These are phyloP conservation scores for Xylariaceae sp. DNA, from an alignment of 2,329 filamentous ascomycete species.

Conservation along the genomic window DNA sequence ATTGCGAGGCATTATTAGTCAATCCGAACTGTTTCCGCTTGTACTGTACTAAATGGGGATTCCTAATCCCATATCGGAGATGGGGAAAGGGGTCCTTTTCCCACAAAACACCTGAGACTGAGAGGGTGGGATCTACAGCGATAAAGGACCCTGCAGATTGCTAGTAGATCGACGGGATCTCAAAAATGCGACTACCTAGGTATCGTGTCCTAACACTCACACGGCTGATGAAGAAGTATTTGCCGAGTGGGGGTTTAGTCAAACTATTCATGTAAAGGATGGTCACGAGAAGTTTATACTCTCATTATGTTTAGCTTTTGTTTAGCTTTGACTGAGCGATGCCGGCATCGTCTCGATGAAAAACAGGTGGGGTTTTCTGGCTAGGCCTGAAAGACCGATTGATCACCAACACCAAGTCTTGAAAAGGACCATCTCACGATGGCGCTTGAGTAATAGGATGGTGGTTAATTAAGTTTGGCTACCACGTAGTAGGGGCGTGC, in stretches of 20 bases:
- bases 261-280: conserved; percentile 14
- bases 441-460: conserved; percentile 22
- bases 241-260: conserved; percentile 7
- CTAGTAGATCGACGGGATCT: conserved; percentile 10
- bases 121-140: neutral
- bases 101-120: neutral
- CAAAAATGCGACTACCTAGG: conserved; percentile 5
- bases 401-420: conserved; percentile 13
- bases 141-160: conserved; percentile 10
- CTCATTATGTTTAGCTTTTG: neutral
- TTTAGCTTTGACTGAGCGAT: neutral
- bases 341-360: conserved; percentile 5
- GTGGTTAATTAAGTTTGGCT: conserved; percentile 15
- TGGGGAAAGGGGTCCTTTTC: conserved; percentile 1
- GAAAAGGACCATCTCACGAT: conserved; percentile 14
- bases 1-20: no score
- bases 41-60: neutral
- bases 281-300: conserved; percentile 7
- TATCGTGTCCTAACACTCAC: conserved; percentile 11
- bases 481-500: neutral
- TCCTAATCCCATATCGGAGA: neutral
- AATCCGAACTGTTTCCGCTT: neutral
- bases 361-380: conserved; percentile 8
- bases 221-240: neutral
- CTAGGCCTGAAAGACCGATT: conserved; percentile 20